These are phyloP conservation scores for Penicillium freii DNA, from an alignment of 2,329 filamentous ascomycete genomes.

Conservation along the genomic window DNA sequence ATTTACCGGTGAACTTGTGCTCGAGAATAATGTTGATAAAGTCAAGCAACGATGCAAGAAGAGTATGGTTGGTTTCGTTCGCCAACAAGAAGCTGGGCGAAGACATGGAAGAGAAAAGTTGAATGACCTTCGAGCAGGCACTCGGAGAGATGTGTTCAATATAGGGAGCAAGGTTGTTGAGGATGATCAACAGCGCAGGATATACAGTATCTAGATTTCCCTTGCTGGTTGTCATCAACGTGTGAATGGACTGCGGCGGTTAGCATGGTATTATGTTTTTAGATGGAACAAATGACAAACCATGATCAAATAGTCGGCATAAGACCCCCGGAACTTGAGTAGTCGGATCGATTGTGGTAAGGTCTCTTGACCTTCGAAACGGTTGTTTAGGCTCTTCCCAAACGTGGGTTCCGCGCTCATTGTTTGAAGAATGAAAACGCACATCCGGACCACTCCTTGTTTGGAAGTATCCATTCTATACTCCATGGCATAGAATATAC, in stretches of 20 bases:
- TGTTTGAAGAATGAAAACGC: conserved; percentile 93
- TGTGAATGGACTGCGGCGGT: conserved; percentile 73
- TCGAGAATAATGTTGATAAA: conserved; percentile 88
- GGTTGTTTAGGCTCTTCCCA: conserved; percentile 83
- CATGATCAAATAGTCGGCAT: conserved; percentile 90
- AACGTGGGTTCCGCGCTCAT: conserved; percentile 91
- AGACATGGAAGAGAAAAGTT: conserved; percentile 89
- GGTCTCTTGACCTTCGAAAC: conserved; percentile 83
- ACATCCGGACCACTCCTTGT: conserved; percentile 93
- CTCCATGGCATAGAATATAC: conserved; percentile 89
- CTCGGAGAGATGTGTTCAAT: conserved; percentile 71
- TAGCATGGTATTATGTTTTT: conserved; percentile 19
- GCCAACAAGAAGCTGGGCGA: conserved; percentile 87
- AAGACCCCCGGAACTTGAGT: conserved; percentile 79
- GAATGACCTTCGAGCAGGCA: conserved; percentile 77
- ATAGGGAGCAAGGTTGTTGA: conserved; percentile 89
- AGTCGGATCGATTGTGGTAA: conserved; percentile 79
- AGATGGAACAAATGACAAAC: conserved; percentile 42
- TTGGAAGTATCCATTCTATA: conserved; percentile 82
- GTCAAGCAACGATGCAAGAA: conserved; percentile 79
- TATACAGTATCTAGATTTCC: conserved; percentile 89
- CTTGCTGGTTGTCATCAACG: conserved; percentile 84
- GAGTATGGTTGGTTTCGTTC: conserved; percentile 83
- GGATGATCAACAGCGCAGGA: conserved; percentile 82
- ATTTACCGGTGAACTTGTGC: conserved; percentile 75